Conservation (phyloP, 768 basidiomycete genomes). For the Phallus indusiatus region DNA sequence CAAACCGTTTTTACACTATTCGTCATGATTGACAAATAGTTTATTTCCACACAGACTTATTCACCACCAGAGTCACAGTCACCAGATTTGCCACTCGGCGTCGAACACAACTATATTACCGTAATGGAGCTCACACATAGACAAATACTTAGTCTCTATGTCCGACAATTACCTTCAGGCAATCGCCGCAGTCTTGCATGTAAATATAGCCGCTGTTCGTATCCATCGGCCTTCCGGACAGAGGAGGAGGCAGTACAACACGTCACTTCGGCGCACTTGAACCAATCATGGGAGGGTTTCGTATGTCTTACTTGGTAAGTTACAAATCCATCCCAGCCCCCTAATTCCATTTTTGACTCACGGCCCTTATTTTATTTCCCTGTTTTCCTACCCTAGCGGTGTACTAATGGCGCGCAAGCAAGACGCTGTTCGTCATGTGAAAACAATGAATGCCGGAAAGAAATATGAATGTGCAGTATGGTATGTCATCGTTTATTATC, state of each 20-base stretch:
- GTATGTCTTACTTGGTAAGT: not conserved
- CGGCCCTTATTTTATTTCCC: not conserved
- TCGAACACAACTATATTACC: not conserved
- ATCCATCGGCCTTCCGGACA: not conserved
- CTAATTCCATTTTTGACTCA: not conserved
- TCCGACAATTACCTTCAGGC: not conserved
- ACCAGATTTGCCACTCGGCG: not conserved
- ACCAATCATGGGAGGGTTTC: not conserved
- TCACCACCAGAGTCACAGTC: not conserved
- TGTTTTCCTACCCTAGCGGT: not conserved
- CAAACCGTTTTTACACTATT: too few relatives aligned
- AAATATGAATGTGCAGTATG: not conserved
- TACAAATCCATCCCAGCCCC: not conserved
- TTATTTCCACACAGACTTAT: not conserved
- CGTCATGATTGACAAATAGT: too few relatives aligned
- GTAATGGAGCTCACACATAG: not conserved
- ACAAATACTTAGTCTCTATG: not conserved
- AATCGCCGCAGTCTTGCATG: not conserved
- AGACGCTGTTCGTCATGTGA: not conserved
- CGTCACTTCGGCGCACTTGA: not conserved
- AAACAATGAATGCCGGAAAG: not conserved
- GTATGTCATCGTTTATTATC: not conserved
- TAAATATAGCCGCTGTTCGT: not conserved
- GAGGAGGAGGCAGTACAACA: not conserved
- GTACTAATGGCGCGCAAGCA: not conserved